A percentile compares a stretch with the other conserved stretches of the same genome.
These are phyloP conservation scores for Clitoria ternatea DNA, from an alignment of 306 rosid genomes.

Conservation along the genomic window DNA sequence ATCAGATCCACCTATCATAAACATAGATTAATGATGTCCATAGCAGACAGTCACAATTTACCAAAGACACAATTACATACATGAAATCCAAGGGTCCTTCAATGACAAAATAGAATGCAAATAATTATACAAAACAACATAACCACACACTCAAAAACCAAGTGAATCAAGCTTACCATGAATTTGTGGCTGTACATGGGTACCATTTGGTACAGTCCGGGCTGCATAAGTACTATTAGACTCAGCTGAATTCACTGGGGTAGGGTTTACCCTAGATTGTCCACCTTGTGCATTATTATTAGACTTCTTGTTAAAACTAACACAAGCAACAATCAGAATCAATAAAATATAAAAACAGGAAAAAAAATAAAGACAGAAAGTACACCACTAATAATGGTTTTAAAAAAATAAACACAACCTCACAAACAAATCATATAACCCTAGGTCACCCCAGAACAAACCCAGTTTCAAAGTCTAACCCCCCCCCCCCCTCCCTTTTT, in stretches of 20 bases:
- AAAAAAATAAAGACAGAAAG: not conserved
- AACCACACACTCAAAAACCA: not conserved
- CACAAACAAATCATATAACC: not conserved
- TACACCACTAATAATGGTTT: not conserved
- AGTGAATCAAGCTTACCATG: slow-evolving; percentile 45
- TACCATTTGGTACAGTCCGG: slow-evolving; percentile 64
- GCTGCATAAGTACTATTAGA: slow-evolving; percentile 42
- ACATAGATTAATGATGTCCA: not conserved
- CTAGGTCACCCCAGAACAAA: not conserved
- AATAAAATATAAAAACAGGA: not conserved
- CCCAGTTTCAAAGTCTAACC: not conserved
- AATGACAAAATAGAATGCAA: not conserved
- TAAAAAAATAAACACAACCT: too few species aligned
- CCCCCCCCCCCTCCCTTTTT: too few species aligned
- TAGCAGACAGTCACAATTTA: not conserved
- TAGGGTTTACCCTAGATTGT: slow-evolving; percentile 64
- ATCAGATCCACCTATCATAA: slow-evolving; percentile 44
- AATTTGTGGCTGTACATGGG: slow-evolving; percentile 46
- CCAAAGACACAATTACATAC: not conserved
- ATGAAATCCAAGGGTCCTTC: not conserved
- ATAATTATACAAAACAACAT: not conserved
- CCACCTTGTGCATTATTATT: slow-evolving; percentile 88
- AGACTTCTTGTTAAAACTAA: slow-evolving; percentile 64
- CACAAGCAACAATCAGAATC: slow-evolving; percentile 25
- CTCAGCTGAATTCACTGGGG: slow-evolving; percentile 50